Percentiles rank a stretch among this genome's conserved stretches.
Conservation (phyloP, 2,329 filamentous ascomycete genomes). For the Hypoxylon sp. region DNA sequence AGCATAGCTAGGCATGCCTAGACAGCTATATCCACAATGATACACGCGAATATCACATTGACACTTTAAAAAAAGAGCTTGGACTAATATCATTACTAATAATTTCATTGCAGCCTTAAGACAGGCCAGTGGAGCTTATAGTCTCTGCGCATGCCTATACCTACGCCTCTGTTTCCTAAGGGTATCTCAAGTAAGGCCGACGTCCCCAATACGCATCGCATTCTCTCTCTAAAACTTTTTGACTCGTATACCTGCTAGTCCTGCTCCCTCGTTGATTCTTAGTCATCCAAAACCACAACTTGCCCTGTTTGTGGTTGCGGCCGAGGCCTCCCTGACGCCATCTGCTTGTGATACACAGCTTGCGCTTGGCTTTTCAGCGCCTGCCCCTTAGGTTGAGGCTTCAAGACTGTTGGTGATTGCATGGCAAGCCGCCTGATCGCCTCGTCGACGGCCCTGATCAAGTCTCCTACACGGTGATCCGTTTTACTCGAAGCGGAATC, state of each 20-base stretch:
- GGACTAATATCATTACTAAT: constrained; percentile 34
- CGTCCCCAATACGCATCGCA: constrained; percentile 38
- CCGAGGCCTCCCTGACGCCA: constrained; percentile 43
- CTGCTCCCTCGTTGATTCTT: constrained; percentile 28
- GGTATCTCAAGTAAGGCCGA: constrained; percentile 46
- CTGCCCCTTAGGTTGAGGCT: constrained; percentile 44
- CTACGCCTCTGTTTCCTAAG: constrained; percentile 41
- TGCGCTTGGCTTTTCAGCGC: constrained; percentile 42
- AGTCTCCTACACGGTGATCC: constrained; percentile 60
- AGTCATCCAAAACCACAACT: constrained; percentile 43
- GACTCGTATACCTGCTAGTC: constrained; percentile 31
- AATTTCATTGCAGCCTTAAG: constrained; percentile 32
- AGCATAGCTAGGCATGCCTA: constrained; percentile 6
- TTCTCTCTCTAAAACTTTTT: constrained; percentile 38
- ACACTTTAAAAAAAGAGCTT: neutral
- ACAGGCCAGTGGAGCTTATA: constrained; percentile 15
- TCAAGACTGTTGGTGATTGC: constrained; percentile 50
- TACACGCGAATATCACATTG: constrained; percentile 8
- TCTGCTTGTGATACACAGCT: constrained; percentile 43
- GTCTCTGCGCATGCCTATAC: constrained; percentile 15
- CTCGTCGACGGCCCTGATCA: constrained; percentile 65
- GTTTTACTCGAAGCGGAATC: constrained; percentile 61
- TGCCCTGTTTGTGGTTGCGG: constrained; percentile 37
- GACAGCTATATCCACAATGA: constrained; percentile 5
- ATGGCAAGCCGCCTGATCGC: constrained; percentile 58